Evolutionary conservation across 306 rosid genomes (phyloP).

Genomic region (Begonia masoniana): DNA sequence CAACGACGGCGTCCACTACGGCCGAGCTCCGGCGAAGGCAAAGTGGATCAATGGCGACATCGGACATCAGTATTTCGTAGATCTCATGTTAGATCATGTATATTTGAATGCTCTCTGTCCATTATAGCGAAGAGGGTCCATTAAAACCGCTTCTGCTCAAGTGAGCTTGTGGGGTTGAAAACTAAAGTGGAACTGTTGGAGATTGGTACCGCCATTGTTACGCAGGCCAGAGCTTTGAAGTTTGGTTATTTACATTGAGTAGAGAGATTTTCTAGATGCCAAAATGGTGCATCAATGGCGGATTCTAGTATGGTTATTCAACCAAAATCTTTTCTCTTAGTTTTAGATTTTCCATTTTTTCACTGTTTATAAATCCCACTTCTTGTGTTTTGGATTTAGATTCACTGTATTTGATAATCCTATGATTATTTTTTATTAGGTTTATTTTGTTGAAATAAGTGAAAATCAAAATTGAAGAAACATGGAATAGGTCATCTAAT

Average conservation of each 20-base stretch:
- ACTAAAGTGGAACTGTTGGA: conserved; percentile 9
- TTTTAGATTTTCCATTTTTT: too few species aligned
- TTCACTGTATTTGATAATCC: too few species aligned
- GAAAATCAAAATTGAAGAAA: too few species aligned
- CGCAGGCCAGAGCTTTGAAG: too few species aligned
- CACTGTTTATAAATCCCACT: too few species aligned
- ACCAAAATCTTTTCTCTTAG: too few species aligned
- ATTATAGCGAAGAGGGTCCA: conserved; percentile 2
- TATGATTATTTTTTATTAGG: too few species aligned
- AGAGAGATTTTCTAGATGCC: conserved; percentile 5
- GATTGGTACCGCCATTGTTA: background rate
- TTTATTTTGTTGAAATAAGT: too few species aligned
- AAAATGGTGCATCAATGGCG: background rate
- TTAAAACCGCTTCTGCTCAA: too few species aligned
- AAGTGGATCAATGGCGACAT: conserved; percentile 78
- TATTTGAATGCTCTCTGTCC: conserved; percentile 60
- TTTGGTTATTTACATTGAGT: background rate
- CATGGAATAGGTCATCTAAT: too few species aligned
- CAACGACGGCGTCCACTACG: conserved; percentile 85
- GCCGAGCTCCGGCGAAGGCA: conserved; percentile 60
- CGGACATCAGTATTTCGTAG: conserved; percentile 87
- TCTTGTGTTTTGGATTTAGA: too few species aligned
- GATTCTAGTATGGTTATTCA: background rate
- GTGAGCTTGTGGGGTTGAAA: background rate
- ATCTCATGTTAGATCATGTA: conserved; percentile 81